phyloP scores from a whole-genome alignment of 441 rosid genomes.

The Gossypium trilobum region DNA sequence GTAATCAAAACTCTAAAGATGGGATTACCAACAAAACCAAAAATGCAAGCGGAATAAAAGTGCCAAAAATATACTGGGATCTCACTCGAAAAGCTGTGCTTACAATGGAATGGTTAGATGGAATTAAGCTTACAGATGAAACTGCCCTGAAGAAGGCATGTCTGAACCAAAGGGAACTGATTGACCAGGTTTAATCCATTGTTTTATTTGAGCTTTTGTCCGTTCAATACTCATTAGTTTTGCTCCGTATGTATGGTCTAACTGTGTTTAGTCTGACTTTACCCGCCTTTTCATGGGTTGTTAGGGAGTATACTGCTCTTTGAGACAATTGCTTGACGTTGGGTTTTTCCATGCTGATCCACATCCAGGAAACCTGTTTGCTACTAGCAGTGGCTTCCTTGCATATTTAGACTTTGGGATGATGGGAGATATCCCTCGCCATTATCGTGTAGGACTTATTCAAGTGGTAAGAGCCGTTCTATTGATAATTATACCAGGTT shows the following conservation, averaged over 20 bases:
- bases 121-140: slow-evolving; percentile 89
- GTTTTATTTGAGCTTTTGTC: neutral
- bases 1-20: slow-evolving; percentile 25
- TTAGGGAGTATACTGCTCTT: slow-evolving; percentile 88
- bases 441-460: slow-evolving; percentile 91
- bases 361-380: slow-evolving; percentile 98
- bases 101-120: slow-evolving; percentile 98
- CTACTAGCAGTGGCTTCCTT: slow-evolving; percentile 56
- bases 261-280: neutral
- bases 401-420: slow-evolving; percentile 97
- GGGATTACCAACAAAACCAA: slow-evolving; percentile 26
- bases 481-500: slow-evolving; percentile 1
- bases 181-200: slow-evolving; percentile 60
- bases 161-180: slow-evolving; percentile 65
- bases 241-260: neutral
- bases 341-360: slow-evolving; percentile 99
- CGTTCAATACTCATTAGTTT: neutral
- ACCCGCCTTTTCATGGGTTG: slow-evolving; percentile 16
- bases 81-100: slow-evolving; percentile 72
- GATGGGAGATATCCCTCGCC: slow-evolving; percentile 99
- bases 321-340: slow-evolving; percentile 89
- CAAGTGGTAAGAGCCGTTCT: slow-evolving; percentile 54
- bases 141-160: slow-evolving; percentile 43
- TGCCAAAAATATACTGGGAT: slow-evolving; percentile 91
- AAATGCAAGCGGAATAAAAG: slow-evolving; percentile 51